Percentiles rank a stretch among this genome's conserved stretches.
phyloP scores from a whole-genome alignment of 1,139 yeast species.

The Candida freyschussii region DNA sequence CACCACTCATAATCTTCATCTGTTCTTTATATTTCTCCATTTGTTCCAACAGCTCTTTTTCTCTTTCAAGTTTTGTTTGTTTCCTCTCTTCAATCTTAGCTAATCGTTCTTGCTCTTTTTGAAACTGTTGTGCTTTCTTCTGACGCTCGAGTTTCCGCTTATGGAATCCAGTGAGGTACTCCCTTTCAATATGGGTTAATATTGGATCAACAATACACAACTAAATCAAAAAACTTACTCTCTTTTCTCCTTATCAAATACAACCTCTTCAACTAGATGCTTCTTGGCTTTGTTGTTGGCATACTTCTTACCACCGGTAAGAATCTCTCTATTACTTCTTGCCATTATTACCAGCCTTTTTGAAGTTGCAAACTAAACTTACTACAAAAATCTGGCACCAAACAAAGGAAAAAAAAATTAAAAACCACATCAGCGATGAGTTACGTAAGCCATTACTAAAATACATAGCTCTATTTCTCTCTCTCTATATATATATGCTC shows the following conservation, averaged over 20 bases:
- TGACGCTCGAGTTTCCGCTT: slow-evolving; percentile 85
- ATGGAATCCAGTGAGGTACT: slow-evolving; percentile 91
- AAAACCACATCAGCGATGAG: no score
- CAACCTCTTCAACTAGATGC: slow-evolving; percentile 72
- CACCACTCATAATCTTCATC: slow-evolving; percentile 40
- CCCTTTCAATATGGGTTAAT: slow-evolving; percentile 30
- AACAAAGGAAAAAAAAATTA: no score
- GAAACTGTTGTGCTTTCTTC: slow-evolving; percentile 74
- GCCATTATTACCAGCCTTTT: slow-evolving; percentile 9
- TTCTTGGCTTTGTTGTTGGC: slow-evolving; percentile 55
- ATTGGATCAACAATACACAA: neutral
- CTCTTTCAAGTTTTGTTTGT: slow-evolving; percentile 60
- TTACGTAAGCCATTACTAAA: no score
- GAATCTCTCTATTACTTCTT: slow-evolving; percentile 66
- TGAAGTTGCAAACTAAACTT: slow-evolving; percentile 11
- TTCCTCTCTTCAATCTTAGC: slow-evolving; percentile 70
- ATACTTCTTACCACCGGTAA: slow-evolving; percentile 83
- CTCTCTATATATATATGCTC: no score
- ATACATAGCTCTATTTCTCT: no score
- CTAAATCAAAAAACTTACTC: slow-evolving; percentile 27
- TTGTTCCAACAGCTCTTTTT: slow-evolving; percentile 58
- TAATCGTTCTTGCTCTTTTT: slow-evolving; percentile 70
- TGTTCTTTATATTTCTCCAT: slow-evolving; percentile 54
- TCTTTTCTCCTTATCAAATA: slow-evolving; percentile 70
- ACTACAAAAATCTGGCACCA: no score